Evolutionary conservation across 768 basidiomycete genomes (phyloP), one percentile per base, ranked within the genome.

Genomic region (Russula griseocarnosa): DNA sequence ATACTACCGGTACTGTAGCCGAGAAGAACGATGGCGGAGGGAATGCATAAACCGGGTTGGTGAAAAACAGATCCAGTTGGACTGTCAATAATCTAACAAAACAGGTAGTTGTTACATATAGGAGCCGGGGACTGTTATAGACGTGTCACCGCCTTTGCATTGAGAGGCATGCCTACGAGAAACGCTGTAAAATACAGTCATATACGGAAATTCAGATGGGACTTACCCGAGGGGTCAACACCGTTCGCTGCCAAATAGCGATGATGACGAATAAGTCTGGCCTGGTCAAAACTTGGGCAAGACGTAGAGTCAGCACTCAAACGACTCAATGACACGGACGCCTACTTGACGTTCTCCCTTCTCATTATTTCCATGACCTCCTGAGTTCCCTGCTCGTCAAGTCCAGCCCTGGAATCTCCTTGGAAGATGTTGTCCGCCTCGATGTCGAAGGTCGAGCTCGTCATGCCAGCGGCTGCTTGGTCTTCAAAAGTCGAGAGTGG

Each of bases 351-450:
- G 51, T 86, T 81, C 71, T 93, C 86, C 69, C 84, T 79, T 67
- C 82, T 81, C 94, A 97, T 96, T 76, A 97, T 95, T 66, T 93
- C 90, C 79, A 88, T 78, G 60, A 97, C 86, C 76, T 97, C 94
- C 73, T 86, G 85, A 7, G 90, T 92, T 26, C 90, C 90, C 61
- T 80, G 82, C 71, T 94, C 93, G 73, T 97, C 94, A 71, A 97
- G 79, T 52, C 94, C 94, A 62, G 79, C 74, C 70, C 94, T 81
- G 28, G 86, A 83, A 75, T 97, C 94, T 24, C 86, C 89, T 61
- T 86, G 90, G 42, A 79, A 80, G 60, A 93, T 81, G 74, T 94
- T 95, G 57, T 69, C 68, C 57, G 86, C 84, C 75, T 95, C 93
- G 63, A 95, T 84, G 75, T 97, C 94, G 74, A 97, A 97, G 70